A percentile compares a stretch with the other conserved stretches of the same genome.
These are phyloP conservation scores for Scedosporium dehoogii DNA, from an alignment of 2,329 filamentous ascomycete species.

Conservation along the genomic window DNA sequence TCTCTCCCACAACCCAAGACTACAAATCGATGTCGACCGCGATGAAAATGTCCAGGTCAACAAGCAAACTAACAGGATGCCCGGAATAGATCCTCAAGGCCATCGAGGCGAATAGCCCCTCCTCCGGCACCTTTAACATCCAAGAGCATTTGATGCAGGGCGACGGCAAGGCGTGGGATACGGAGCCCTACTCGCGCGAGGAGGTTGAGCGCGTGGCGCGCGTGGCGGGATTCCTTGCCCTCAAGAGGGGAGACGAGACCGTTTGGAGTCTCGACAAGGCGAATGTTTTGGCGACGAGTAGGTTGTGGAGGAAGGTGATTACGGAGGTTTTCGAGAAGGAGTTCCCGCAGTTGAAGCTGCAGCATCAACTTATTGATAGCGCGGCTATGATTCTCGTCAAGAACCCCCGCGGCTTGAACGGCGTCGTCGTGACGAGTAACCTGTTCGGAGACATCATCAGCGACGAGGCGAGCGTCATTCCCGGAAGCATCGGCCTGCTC, in stretches of 20 bases:
- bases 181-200: constrained; percentile 70
- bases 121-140: constrained; percentile 72
- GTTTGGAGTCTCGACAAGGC: constrained; percentile 93
- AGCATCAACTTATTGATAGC: constrained; percentile 87
- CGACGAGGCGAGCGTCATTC: constrained; percentile 91
- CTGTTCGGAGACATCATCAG: constrained; percentile 93
- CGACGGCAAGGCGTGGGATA: constrained; percentile 67
- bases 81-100: constrained; percentile 60
- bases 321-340: constrained; percentile 77
- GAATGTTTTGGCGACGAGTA: constrained; percentile 83
- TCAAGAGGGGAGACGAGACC: constrained; percentile 56
- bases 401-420: constrained; percentile 80
- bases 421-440: constrained; percentile 86
- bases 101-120: constrained; percentile 61
- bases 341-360: constrained; percentile 76
- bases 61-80: not conserved
- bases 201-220: constrained; percentile 87
- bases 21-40: not conserved
- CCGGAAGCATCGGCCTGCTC: constrained; percentile 77
- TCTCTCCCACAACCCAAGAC: not conserved
- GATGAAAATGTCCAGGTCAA: not conserved
- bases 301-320: constrained; percentile 83
- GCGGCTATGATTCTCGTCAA: constrained; percentile 98
- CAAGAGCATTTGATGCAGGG: constrained; percentile 81
- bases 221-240: constrained; percentile 70